phyloP scores from a whole-genome alignment of 257 asterid species.

The Penstemon barbatus region DNA sequence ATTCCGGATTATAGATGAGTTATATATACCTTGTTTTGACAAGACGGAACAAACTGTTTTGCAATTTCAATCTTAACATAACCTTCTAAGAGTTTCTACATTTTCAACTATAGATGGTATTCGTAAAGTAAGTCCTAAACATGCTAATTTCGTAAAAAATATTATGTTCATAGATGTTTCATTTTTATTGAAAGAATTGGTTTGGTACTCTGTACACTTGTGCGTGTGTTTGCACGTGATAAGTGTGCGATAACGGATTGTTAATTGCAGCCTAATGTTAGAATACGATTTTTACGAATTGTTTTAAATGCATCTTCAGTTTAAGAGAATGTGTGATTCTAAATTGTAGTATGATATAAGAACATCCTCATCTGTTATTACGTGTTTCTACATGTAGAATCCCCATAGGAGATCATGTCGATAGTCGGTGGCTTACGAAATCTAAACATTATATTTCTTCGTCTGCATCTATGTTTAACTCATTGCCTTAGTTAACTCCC shows the following conservation, averaged over 20 bases:
- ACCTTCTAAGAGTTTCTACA: not conserved
- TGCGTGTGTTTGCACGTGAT: not conserved
- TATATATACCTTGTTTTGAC: not conserved
- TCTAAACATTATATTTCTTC: constrained; percentile 9
- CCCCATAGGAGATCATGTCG: constrained; percentile 9
- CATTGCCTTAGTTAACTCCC: constrained; percentile 17
- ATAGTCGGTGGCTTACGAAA: constrained; percentile 9
- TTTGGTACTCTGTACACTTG: not conserved
- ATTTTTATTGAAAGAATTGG: not conserved
- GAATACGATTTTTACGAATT: constrained; percentile 6
- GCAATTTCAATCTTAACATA: not conserved
- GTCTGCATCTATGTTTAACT: constrained; percentile 21
- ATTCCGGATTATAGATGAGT: not conserved
- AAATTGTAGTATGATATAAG: constrained; percentile 9
- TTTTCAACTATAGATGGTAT: not conserved
- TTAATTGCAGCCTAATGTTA: not conserved
- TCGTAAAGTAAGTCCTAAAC: not conserved
- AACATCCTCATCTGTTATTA: constrained; percentile 12
- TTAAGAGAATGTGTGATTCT: constrained; percentile 9
- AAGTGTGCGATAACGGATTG: not conserved
- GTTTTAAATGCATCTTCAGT: not conserved
- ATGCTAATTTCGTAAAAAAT: not conserved
- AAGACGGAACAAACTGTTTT: not conserved
- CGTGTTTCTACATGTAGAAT: constrained; percentile 8
- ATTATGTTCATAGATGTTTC: no score